Conservation (phyloP, 208 protist genomes). For the Acanthamoeba lenticulata region DNA sequence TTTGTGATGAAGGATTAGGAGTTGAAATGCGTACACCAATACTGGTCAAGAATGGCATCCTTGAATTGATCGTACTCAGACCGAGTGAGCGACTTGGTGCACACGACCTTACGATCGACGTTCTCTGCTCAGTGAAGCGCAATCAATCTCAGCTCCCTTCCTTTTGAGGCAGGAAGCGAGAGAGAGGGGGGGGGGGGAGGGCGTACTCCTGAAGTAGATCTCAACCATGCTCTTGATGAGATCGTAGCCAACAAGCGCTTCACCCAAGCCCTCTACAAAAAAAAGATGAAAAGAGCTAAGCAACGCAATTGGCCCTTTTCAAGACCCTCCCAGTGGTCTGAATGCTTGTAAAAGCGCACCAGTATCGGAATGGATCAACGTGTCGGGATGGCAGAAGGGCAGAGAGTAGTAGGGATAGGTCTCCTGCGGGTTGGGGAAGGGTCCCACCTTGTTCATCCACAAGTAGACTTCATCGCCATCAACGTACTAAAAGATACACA, state of each 20-base stretch:
- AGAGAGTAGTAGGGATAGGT: conserved; percentile 92
- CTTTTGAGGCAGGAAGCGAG: background rate
- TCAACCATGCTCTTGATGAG: conserved; percentile 58
- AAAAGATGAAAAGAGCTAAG: too few species aligned
- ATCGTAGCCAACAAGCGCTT: conserved; percentile 73
- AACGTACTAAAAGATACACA: conserved; percentile 79
- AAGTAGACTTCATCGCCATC: conserved; percentile 85
- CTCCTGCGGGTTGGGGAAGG: conserved; percentile 94
- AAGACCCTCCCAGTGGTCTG: conserved; percentile 62
- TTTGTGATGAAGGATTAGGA: background rate
- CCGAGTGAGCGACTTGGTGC: conserved; percentile 69
- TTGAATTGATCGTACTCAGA: conserved; percentile 69
- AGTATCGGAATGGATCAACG: conserved; percentile 68
- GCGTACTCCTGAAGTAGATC: conserved; percentile 69
- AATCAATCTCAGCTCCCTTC: background rate
- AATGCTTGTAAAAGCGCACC: conserved; percentile 82
- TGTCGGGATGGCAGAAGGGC: conserved; percentile 87
- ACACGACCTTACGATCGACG: background rate
- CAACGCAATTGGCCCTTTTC: too few species aligned
- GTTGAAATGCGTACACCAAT: conserved; percentile 82
- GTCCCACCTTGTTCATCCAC: conserved; percentile 94
- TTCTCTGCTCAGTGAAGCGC: background rate
- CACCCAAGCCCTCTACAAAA: conserved; percentile 66
- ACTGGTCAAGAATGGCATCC: conserved; percentile 86
- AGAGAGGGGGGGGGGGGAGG: too few species aligned